Conservation (phyloP, 805 yeast species). For the Kazachstania viticola region DNA sequence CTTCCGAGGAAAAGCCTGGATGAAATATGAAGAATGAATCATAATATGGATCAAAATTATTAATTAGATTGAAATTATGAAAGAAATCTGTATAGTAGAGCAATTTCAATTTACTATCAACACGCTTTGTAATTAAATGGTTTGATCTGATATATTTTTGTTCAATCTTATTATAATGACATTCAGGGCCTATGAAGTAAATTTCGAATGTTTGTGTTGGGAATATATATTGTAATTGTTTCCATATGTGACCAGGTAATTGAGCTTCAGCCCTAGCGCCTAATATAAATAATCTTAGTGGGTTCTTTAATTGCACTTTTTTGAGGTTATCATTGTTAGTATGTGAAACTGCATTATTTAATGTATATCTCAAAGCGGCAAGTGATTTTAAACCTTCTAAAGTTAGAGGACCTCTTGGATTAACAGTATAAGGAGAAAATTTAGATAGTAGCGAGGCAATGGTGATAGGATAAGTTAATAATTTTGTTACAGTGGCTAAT, state of each 20-base stretch:
- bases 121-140: constrained; percentile 56
- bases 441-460: constrained; percentile 75
- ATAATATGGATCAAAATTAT: constrained; percentile 91
- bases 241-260: constrained; percentile 92
- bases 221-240: constrained; percentile 75
- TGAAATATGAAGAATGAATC: constrained; percentile 91
- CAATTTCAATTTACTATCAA: constrained; percentile 63
- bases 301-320: constrained; percentile 42
- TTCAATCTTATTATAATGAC: constrained; percentile 62
- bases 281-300: constrained; percentile 77
- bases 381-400: constrained; percentile 88
- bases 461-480: constrained; percentile 86
- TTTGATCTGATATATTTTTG: constrained; percentile 45
- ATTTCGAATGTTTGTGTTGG: constrained; percentile 76
- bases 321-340: neutral
- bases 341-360: constrained; percentile 39
- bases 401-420: constrained; percentile 79
- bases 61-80: constrained; percentile 81
- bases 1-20: constrained; percentile 85
- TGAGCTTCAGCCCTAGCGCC: constrained; percentile 92
- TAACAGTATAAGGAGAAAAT: constrained; percentile 69
- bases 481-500: constrained; percentile 88
- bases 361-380: constrained; percentile 83
- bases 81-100: constrained; percentile 84
- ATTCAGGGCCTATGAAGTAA: constrained; percentile 91